Percentiles rank a stretch among this genome's conserved stretches.
Evolutionary conservation across 2,329 filamentous ascomycete species (phyloP).

Genomic region (Harringtonia aguacate): DNA sequence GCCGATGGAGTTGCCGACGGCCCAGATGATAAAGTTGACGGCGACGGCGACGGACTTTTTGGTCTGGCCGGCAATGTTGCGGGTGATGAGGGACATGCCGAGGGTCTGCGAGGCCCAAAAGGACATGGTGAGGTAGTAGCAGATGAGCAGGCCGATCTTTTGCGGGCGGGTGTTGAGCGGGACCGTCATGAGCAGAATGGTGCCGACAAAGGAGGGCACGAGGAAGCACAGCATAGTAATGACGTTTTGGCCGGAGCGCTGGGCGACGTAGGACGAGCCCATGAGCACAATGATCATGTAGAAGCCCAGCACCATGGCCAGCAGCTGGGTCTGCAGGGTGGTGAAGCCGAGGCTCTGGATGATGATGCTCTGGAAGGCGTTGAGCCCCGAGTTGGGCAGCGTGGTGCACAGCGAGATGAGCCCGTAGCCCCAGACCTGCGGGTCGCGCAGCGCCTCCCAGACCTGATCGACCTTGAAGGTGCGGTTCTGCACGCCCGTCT

Average conservation of each 20-base stretch:
- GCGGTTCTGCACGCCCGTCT: constrained; percentile 50
- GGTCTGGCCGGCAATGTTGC: constrained; percentile 62
- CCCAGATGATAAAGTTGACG: constrained; percentile 61
- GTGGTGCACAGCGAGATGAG: constrained; percentile 61
- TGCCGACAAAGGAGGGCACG: constrained; percentile 59
- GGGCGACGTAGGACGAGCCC: constrained; percentile 52
- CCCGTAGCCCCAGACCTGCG: constrained; percentile 55
- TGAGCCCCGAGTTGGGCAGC: constrained; percentile 60
- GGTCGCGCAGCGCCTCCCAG: constrained; percentile 46
- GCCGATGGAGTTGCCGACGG: constrained; percentile 28
- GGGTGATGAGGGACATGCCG: constrained; percentile 54
- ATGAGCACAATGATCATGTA: constrained; percentile 65
- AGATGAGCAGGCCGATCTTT: constrained; percentile 57
- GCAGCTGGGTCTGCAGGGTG: constrained; percentile 56
- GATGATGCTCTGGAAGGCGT: constrained; percentile 65
- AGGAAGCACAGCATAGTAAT: constrained; percentile 55
- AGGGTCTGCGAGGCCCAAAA: constrained; percentile 69
- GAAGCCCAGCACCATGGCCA: constrained; percentile 64
- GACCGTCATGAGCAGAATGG: constrained; percentile 61
- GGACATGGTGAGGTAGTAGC: constrained; percentile 64
- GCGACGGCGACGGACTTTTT: constrained; percentile 61
- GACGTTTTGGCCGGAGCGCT: constrained; percentile 58
- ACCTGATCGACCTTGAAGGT: constrained; percentile 34
- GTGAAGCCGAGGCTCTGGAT: constrained; percentile 59
- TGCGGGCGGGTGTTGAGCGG: constrained; percentile 44